Percentiles rank a stretch among this genome's conserved stretches.
Conservation (phyloP, 352 stramenopile genomes). For the Pythium utonaiense region DNA sequence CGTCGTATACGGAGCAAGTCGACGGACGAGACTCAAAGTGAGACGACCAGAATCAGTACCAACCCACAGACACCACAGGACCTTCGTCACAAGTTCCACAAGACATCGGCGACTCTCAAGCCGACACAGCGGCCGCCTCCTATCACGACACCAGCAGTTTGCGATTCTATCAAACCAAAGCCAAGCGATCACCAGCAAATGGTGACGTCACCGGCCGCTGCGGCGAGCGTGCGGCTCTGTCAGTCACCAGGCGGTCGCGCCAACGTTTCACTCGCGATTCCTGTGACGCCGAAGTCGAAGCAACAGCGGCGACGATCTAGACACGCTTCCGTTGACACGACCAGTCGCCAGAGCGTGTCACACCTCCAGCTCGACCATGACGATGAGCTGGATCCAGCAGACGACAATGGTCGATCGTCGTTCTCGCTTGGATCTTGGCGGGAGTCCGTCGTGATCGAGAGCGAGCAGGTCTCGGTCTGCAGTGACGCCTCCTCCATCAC, state of each 20-base stretch:
- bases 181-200: neutral
- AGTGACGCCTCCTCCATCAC: neutral
- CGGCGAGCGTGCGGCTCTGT: slow-evolving; percentile 23
- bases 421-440: slow-evolving; percentile 22
- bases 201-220: neutral
- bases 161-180: no score
- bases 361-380: neutral
- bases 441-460: slow-evolving; percentile 5
- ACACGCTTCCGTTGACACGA: neutral
- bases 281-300: slow-evolving; percentile 25
- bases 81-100: slow-evolving; percentile 16
- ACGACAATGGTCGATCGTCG: slow-evolving; percentile 11
- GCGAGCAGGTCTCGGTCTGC: neutral
- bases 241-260: slow-evolving; percentile 31
- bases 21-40: neutral
- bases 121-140: slow-evolving; percentile 25
- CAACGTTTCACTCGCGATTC: slow-evolving; percentile 41
- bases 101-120: slow-evolving; percentile 13
- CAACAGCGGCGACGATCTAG: slow-evolving; percentile 2
- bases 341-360: neutral
- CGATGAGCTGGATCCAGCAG: neutral
- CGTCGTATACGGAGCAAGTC: slow-evolving; percentile 22
- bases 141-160: slow-evolving; percentile 10
- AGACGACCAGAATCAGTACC: neutral
- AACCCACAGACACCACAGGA: neutral